Evolutionary conservation across 306 rosid genomes (phyloP).

Genomic region (Vigna hirtella): DNA sequence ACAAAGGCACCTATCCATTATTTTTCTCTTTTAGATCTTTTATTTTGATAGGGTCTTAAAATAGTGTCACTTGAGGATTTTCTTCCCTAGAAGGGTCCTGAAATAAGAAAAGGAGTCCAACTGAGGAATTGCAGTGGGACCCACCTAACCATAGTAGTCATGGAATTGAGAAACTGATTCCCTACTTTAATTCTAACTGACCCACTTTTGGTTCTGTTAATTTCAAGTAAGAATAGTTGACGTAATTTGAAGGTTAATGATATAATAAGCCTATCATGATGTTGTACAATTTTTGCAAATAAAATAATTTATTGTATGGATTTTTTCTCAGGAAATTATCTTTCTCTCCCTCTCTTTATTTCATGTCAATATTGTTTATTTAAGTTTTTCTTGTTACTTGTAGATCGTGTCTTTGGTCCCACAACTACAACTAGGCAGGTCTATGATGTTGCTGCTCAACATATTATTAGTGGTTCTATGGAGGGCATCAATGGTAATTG

Average conservation of each 20-base stretch:
- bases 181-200: neutral
- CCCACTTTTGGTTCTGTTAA: neutral
- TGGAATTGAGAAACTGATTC: slow-evolving; percentile 6
- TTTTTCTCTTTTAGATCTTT: neutral
- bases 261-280: neutral
- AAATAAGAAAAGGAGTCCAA: neutral
- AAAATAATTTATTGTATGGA: neutral
- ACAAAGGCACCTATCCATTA: neutral
- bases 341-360: neutral
- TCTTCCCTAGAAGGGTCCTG: neutral
- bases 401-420: slow-evolving; percentile 25
- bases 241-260: neutral
- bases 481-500: slow-evolving; percentile 27
- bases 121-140: neutral
- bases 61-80: neutral
- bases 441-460: slow-evolving; percentile 32
- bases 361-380: neutral
- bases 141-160: neutral
- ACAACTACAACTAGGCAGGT: slow-evolving; percentile 28
- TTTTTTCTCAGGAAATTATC: neutral
- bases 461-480: slow-evolving; percentile 26
- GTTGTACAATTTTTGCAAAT: neutral
- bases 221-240: neutral
- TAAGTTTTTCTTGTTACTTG: neutral
- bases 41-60: neutral